Conservation (phyloP, 176 grass and related monocot genomes). For the Musa itinerans region DNA sequence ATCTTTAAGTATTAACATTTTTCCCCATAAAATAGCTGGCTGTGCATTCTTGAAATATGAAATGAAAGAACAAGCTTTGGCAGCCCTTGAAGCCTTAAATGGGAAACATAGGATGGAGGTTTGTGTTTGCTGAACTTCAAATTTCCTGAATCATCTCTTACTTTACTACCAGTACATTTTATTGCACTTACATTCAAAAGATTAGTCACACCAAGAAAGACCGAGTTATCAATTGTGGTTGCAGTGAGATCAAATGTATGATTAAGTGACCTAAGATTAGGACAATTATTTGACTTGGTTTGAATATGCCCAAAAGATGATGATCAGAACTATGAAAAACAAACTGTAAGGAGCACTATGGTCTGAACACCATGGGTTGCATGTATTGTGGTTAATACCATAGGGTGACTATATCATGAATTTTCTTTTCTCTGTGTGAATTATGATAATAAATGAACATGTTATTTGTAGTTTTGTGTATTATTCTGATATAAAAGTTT, state of each 20-base stretch:
- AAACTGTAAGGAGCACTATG: too few species aligned
- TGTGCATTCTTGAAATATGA: conserved; percentile 98
- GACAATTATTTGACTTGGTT: neutral
- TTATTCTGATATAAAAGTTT: too few species aligned
- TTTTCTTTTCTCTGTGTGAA: too few species aligned
- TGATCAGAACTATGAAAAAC: neutral
- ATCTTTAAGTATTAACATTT: conserved; percentile 9
- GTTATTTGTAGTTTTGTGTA: too few species aligned
- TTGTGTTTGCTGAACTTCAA: conserved; percentile 11
- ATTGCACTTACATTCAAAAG: too few species aligned
- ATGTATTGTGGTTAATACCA: too few species aligned
- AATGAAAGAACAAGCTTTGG: conserved; percentile 87
- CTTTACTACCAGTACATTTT: neutral
- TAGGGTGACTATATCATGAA: too few species aligned
- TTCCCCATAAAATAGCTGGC: conserved; percentile 45
- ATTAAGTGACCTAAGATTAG: neutral
- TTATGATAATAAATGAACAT: too few species aligned
- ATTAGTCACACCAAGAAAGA: too few species aligned
- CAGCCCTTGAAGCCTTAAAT: conserved; percentile 80
- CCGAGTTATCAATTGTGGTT: neutral
- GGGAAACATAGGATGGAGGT: conserved; percentile 52
- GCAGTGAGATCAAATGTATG: neutral
- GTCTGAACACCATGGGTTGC: too few species aligned
- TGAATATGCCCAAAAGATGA: neutral
- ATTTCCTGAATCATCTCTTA: neutral